Percentiles rank a stretch among this genome's conserved stretches.
Conservation (phyloP, 805 yeast genomes). For the Yamadazyma philogaea region DNA sequence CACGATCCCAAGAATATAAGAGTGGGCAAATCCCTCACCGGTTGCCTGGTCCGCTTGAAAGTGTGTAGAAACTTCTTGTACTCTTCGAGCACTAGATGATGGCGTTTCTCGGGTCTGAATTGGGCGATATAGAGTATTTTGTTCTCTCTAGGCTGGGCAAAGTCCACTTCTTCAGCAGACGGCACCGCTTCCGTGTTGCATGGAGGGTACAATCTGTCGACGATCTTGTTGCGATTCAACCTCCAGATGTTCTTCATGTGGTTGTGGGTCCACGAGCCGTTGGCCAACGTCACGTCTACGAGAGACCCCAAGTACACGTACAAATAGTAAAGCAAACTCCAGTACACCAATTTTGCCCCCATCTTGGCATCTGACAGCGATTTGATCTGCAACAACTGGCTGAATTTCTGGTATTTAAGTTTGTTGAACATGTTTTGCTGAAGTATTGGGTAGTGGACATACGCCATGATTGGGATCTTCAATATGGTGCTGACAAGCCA, state of each 20-base stretch:
- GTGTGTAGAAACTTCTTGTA: slow-evolving; percentile 52
- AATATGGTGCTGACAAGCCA: slow-evolving; percentile 57
- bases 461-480: slow-evolving; percentile 74
- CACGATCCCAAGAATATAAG: slow-evolving; percentile 82
- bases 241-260: slow-evolving; percentile 71
- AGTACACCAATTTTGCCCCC: slow-evolving; percentile 52
- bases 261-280: slow-evolving; percentile 88
- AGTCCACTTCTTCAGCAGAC: slow-evolving; percentile 3
- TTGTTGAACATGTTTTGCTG: slow-evolving; percentile 83
- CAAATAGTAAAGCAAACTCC: slow-evolving; percentile 61
- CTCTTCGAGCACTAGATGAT: slow-evolving; percentile 61
- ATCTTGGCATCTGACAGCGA: slow-evolving; percentile 31
- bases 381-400: slow-evolving; percentile 17
- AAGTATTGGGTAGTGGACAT: slow-evolving; percentile 93
- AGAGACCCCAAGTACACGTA: slow-evolving; percentile 68
- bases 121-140: slow-evolving; percentile 73
- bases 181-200: slow-evolving; percentile 61
- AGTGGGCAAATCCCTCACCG: slow-evolving; percentile 41
- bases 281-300: slow-evolving; percentile 65
- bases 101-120: slow-evolving; percentile 94
- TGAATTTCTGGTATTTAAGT: slow-evolving; percentile 32
- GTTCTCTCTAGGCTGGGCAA: slow-evolving; percentile 25
- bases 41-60: slow-evolving; percentile 17
- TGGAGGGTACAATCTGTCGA: slow-evolving; percentile 77
- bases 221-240: slow-evolving; percentile 28